Percentiles rank a stretch among this genome's conserved stretches.
phyloP scores from a whole-genome alignment of 2,329 filamentous ascomycete species.

The Arthrobotrys megalospora region DNA sequence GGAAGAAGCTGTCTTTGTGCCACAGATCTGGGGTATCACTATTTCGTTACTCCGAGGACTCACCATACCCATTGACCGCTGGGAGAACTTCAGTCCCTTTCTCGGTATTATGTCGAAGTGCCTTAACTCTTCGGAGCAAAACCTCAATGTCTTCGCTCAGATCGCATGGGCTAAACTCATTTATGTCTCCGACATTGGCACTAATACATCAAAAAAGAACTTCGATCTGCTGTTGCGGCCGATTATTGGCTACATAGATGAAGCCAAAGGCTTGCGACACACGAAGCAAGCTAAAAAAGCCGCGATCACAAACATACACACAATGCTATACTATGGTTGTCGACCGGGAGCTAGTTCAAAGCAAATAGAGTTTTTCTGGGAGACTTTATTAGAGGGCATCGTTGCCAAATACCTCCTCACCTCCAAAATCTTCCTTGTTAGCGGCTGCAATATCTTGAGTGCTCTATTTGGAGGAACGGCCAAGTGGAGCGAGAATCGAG shows the following conservation, averaged over 20 bases:
- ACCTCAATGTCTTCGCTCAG: constrained; percentile 82
- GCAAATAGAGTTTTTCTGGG: constrained; percentile 85
- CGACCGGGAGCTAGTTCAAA: constrained; percentile 77
- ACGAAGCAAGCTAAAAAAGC: constrained; percentile 74
- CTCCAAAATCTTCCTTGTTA: constrained; percentile 71
- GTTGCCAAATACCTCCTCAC: constrained; percentile 73
- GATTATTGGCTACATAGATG: constrained; percentile 77
- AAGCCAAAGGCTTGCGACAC: constrained; percentile 73
- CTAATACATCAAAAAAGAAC: constrained; percentile 72
- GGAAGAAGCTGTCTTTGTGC: constrained; percentile 77
- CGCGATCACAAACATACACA: constrained; percentile 80
- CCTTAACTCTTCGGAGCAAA: constrained; percentile 82
- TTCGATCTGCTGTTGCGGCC: constrained; percentile 78
- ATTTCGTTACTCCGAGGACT: constrained; percentile 81
- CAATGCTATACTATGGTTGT: constrained; percentile 85
- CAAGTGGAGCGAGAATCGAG: constrained; percentile 82
- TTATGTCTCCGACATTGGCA: constrained; percentile 78
- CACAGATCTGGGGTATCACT: constrained; percentile 89
- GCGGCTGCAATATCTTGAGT: constrained; percentile 79
- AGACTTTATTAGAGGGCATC: constrained; percentile 78
- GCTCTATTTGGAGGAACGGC: constrained; percentile 78
- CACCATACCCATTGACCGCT: constrained; percentile 71
- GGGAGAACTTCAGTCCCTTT: constrained; percentile 82
- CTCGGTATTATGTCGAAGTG: constrained; percentile 83
- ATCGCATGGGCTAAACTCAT: constrained; percentile 88